Evolutionary conservation across 164 flowering plant genomes (phyloP).

Genomic region (Vitis labrusca): DNA sequence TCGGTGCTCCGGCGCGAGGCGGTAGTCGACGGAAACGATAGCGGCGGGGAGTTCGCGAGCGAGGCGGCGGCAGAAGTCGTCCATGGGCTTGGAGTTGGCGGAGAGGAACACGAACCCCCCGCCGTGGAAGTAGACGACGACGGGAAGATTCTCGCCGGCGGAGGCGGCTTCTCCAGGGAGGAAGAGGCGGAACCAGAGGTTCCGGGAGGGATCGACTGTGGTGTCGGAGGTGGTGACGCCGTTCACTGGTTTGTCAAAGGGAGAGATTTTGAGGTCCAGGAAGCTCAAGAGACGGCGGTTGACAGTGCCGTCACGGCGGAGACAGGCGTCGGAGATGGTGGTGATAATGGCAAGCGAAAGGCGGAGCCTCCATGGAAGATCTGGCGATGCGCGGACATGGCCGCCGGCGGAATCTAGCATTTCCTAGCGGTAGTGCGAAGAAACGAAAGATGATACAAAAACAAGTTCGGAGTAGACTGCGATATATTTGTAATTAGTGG

Average conservation of each 20-base stretch:
- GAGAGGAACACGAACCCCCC: conserved; percentile 14
- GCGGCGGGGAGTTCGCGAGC: conserved; percentile 19
- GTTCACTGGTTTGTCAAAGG: conserved; percentile 18
- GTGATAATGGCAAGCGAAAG: not conserved
- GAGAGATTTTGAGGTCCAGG: conserved; percentile 10
- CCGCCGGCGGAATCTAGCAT: too few species aligned
- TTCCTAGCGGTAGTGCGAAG: too few species aligned
- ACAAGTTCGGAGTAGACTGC: too few species aligned
- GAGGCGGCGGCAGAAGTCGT: conserved; percentile 19
- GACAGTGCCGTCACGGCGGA: conserved; percentile 30
- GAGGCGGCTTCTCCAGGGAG: not conserved
- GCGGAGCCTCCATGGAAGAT: conserved; percentile 16
- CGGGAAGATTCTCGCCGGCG: conserved; percentile 13
- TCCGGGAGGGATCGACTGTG: conserved; percentile 26
- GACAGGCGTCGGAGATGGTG: conserved; percentile 2
- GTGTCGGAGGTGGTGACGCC: conserved; percentile 24
- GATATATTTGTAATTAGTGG: too few species aligned
- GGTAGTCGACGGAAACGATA: conserved; percentile 42
- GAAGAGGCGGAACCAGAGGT: conserved; percentile 38
- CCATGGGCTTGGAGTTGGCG: conserved; percentile 13
- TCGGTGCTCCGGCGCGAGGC: conserved; percentile 35
- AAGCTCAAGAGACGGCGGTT: conserved; percentile 26
- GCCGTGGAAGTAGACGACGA: conserved; percentile 31
- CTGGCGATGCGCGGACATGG: not conserved
- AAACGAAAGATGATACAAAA: too few species aligned